phyloP scores from a whole-genome alignment of 768 basidiomycete species.

The Lactarius quietus region DNA sequence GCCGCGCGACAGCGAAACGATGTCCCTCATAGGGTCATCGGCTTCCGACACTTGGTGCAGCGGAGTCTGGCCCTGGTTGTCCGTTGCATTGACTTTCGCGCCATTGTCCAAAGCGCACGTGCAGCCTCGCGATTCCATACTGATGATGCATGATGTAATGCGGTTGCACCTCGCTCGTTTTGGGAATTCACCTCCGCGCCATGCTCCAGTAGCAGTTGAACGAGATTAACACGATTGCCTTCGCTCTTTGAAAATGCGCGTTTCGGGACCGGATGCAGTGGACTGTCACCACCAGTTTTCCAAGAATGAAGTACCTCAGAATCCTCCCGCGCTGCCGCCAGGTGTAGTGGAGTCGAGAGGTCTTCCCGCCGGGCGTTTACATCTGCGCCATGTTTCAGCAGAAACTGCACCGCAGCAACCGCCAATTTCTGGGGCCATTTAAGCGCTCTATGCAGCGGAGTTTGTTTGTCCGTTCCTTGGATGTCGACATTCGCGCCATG shows the following conservation, averaged over 20 bases:
- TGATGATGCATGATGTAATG: not conserved
- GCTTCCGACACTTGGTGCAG: not conserved
- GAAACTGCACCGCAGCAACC: not conserved
- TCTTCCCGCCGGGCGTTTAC: not conserved
- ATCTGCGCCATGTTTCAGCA: not conserved
- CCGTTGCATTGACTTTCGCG: not conserved
- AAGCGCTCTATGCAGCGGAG: not conserved
- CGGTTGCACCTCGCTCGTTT: not conserved
- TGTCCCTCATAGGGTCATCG: not conserved
- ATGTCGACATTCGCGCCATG: not conserved
- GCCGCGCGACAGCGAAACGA: not conserved
- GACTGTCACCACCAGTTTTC: not conserved
- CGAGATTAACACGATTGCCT: not conserved
- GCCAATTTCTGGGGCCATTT: not conserved
- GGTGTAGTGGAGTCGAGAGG: not conserved
- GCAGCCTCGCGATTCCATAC: not conserved
- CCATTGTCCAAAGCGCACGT: not conserved
- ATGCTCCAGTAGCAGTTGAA: not conserved
- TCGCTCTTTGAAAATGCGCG: not conserved
- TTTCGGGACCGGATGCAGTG: not conserved
- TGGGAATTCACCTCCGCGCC: not conserved
- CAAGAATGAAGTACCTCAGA: not conserved
- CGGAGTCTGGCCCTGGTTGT: not conserved
- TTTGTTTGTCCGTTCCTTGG: not conserved
- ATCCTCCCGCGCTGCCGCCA: not conserved